These are phyloP conservation scores for Medicago arabica DNA, from an alignment of 306 rosid species.

Conservation along the genomic window DNA sequence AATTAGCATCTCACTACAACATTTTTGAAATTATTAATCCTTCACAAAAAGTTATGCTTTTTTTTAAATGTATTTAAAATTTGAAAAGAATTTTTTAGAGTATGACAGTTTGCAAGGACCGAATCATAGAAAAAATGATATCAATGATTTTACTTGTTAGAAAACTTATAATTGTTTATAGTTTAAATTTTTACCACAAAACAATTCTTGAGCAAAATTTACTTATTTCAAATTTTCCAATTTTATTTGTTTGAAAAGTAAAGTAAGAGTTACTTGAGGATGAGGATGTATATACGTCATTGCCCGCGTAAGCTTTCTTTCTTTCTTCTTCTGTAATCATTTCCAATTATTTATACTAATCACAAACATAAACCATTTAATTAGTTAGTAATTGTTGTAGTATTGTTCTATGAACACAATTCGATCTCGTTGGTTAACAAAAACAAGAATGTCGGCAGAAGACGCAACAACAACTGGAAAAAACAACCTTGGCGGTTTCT, in stretches of 20 bases:
- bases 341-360: background rate
- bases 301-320: constrained; percentile 15
- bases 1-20: no score
- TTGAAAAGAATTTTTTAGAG: no score
- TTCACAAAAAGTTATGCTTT: no score
- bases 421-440: constrained; percentile 52
- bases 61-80: no score
- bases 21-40: no score
- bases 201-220: no score
- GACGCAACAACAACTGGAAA: constrained; percentile 47
- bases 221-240: no score
- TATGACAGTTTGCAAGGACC: no score
- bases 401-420: constrained; percentile 51
- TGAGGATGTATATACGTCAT: background rate
- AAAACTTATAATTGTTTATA: no score
- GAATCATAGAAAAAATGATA: no score
- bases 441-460: constrained; percentile 74
- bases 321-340: background rate
- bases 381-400: background rate
- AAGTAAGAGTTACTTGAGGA: background rate
- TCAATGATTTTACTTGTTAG: no score
- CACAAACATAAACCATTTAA: background rate
- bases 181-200: no score
- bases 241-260: background rate
- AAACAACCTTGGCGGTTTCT: constrained; percentile 52